Conservation (phyloP, 257 asterid genomes). For the Lycium ferocissimum region DNA sequence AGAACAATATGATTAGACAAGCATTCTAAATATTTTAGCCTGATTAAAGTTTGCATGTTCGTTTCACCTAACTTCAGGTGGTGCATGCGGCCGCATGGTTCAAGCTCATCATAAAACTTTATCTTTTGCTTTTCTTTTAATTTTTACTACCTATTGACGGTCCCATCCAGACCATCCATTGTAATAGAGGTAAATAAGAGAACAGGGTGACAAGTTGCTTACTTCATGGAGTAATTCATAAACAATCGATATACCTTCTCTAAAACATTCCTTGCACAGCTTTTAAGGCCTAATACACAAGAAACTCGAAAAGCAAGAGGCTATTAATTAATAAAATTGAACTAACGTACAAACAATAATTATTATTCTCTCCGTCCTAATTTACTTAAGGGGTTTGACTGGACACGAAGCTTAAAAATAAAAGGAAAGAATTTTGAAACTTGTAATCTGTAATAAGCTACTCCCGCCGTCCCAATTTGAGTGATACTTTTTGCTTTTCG, state of each 20-base stretch:
- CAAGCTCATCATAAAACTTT: background rate
- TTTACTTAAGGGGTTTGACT: too few species aligned
- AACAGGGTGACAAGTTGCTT: slow-evolving; percentile 23
- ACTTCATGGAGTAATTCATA: background rate
- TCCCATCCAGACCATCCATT: slow-evolving; percentile 21
- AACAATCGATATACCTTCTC: slow-evolving; percentile 28
- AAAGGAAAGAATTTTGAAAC: too few species aligned
- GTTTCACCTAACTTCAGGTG: background rate
- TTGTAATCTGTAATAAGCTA: too few species aligned
- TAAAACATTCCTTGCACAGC: slow-evolving; percentile 26
- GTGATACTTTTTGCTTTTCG: too few species aligned
- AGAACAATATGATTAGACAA: background rate
- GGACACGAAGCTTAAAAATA: too few species aligned
- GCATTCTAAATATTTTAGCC: background rate
- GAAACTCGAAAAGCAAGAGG: background rate
- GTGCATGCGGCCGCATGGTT: slow-evolving; percentile 13
- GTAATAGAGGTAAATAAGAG: background rate
- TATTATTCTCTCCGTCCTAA: too few species aligned
- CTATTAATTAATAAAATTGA: background rate
- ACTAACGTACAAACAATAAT: too few species aligned
- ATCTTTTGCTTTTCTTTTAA: background rate
- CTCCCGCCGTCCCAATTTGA: too few species aligned
- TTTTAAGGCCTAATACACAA: background rate
- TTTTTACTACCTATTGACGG: background rate
- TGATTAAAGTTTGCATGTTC: background rate